Evolutionary conservation across 2,329 filamentous ascomycete genomes (phyloP).

Genomic region (Periglandula ipomoeae): DNA sequence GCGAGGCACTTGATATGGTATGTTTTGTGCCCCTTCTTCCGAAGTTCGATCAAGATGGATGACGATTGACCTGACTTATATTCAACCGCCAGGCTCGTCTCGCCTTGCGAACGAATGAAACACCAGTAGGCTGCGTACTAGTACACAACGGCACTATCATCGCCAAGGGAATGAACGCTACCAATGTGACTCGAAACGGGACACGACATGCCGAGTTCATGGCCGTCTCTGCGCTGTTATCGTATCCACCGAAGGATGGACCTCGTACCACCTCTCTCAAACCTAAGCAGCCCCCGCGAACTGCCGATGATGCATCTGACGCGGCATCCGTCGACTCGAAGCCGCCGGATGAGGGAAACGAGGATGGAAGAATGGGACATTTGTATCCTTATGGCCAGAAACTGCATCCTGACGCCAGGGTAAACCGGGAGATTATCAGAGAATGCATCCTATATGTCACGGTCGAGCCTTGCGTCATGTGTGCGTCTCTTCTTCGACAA

Average conservation of each 20-base stretch:
- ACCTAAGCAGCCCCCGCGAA: constrained; percentile 20
- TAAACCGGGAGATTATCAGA: constrained; percentile 59
- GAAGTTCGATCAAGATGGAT: too few species aligned
- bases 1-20: constrained; percentile 81
- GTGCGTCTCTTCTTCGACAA: constrained; percentile 83
- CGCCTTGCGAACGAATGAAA: constrained; percentile 80
- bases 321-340: constrained; percentile 14
- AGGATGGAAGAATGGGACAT: constrained; percentile 45
- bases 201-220: constrained; percentile 95
- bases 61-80: background rate
- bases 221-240: constrained; percentile 56
- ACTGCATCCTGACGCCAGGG: constrained; percentile 41
- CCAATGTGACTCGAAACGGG: constrained; percentile 81
- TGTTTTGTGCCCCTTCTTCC: constrained; percentile 14
- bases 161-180: constrained; percentile 91
- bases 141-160: constrained; percentile 73
- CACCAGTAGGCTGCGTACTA: constrained; percentile 91
- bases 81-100: constrained; percentile 58
- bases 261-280: constrained; percentile 23
- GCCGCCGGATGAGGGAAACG: constrained; percentile 34
- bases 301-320: constrained; percentile 14
- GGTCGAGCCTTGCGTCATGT: constrained; percentile 98
- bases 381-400: constrained; percentile 55
- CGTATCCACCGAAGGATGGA: constrained; percentile 25
- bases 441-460: constrained; percentile 85